Percentiles rank a stretch among this genome's conserved stretches.
Evolutionary conservation across 768 basidiomycete species (phyloP).

Genomic region (Hypholoma sublateritium): DNA sequence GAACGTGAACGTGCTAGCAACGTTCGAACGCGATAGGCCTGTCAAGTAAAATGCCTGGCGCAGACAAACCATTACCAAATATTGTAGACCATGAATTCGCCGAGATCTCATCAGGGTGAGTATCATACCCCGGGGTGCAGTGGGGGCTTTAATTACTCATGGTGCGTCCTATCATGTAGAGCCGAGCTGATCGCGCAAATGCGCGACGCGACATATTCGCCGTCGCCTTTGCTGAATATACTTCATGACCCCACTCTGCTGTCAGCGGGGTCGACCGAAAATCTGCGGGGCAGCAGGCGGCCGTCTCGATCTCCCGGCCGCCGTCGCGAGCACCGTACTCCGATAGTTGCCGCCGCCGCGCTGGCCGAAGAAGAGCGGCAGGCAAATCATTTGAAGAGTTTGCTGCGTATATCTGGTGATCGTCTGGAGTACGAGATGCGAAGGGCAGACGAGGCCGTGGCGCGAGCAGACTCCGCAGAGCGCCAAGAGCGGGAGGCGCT

Average conservation of each 20-base stretch:
- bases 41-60: slow-evolving; percentile 16
- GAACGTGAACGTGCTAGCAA: no score
- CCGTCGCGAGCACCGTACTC: slow-evolving; percentile 36
- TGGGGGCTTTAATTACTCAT: background rate
- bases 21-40: no score
- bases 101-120: slow-evolving; percentile 4
- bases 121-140: background rate
- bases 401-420: slow-evolving; percentile 51
- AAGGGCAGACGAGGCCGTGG: slow-evolving; percentile 49
- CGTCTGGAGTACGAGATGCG: slow-evolving; percentile 57
- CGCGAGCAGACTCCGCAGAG: slow-evolving; percentile 54
- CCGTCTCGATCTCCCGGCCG: slow-evolving; percentile 34
- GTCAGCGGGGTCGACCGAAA: slow-evolving; percentile 11
- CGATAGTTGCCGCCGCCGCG: slow-evolving; percentile 40
- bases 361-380: slow-evolving; percentile 56
- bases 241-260: slow-evolving; percentile 22
- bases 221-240: slow-evolving; percentile 21
- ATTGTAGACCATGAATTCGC: slow-evolving; percentile 7
- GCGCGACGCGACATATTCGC: slow-evolving; percentile 23
- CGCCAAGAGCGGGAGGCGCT: slow-evolving; percentile 40
- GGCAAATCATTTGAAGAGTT: slow-evolving; percentile 50
- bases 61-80: slow-evolving; percentile 20
- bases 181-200: slow-evolving; percentile 19
- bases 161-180: background rate
- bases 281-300: slow-evolving; percentile 22